phyloP scores from a whole-genome alignment of 2,329 filamentous ascomycete species.

The Dothistroma septosporum region DNA sequence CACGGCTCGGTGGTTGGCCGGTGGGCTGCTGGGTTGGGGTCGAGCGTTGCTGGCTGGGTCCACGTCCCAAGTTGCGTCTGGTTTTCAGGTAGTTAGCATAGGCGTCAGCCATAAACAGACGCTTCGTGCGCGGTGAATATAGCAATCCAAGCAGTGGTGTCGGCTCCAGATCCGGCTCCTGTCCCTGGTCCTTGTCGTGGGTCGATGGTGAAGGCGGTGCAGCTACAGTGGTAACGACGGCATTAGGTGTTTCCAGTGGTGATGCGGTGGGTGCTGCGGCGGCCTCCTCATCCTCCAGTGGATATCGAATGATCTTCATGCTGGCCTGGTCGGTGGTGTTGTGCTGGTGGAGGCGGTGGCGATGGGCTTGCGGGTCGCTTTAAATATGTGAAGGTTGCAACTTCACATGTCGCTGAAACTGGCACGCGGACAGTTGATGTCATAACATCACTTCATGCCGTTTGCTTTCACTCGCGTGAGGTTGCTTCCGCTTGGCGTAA shows the following conservation, averaged over 20 bases:
- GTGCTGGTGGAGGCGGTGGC: not conserved
- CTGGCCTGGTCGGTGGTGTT: not conserved
- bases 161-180: not conserved
- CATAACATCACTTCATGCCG: not conserved
- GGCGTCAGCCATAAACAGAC: not conserved
- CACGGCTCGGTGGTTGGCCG: conserved; percentile 29
- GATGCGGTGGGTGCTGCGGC: not conserved
- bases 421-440: not conserved
- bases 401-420: not conserved
- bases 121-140: not conserved
- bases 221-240: not conserved
- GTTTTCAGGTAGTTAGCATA: conserved; percentile 9
- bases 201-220: not conserved
- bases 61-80: conserved; percentile 34
- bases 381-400: not conserved
- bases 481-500: not conserved
- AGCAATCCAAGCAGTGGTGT: not conserved
- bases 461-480: not conserved
- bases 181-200: not conserved
- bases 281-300: not conserved
- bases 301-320: not conserved
- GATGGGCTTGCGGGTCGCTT: not conserved
- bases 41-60: conserved; percentile 24
- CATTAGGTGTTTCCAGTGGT: not conserved
- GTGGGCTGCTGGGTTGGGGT: conserved; percentile 17